Percentiles rank a stretch among this genome's conserved stretches.
These are phyloP conservation scores for Mollisiaceae sp. DNA, from an alignment of 2,329 filamentous ascomycete genomes.

Conservation along the genomic window DNA sequence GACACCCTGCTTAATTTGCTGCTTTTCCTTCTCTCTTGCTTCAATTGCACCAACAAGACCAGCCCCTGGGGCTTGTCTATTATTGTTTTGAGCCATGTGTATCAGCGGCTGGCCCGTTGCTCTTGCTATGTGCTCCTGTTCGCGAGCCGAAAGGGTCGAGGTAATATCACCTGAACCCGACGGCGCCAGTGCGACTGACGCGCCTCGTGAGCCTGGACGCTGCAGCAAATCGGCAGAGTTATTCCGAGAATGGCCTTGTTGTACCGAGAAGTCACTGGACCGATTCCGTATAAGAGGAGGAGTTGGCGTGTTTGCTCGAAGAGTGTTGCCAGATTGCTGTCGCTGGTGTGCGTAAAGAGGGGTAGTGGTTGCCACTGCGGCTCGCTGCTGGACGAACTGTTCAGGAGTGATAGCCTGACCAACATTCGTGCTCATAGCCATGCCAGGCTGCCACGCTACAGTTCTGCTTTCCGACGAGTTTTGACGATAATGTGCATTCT, in stretches of 20 bases:
- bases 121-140: conserved; percentile 87
- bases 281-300: conserved; percentile 49
- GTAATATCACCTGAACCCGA: conserved; percentile 52
- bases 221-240: conserved; percentile 54
- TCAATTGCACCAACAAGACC: conserved; percentile 82
- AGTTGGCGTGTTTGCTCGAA: conserved; percentile 48
- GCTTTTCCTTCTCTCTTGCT: conserved; percentile 77
- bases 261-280: conserved; percentile 37
- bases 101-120: conserved; percentile 79
- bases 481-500: conserved; percentile 49
- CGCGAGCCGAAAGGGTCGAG: conserved; percentile 76
- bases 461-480: conserved; percentile 64
- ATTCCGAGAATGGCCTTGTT: conserved; percentile 49
- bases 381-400: conserved; percentile 82
- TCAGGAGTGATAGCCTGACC: conserved; percentile 68
- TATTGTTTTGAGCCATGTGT: conserved; percentile 56
- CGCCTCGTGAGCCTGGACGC: conserved; percentile 64
- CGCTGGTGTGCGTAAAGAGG: conserved; percentile 66
- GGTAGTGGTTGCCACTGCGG: conserved; percentile 60
- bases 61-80: conserved; percentile 51
- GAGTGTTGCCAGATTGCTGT: conserved; percentile 55
- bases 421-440: conserved; percentile 52
- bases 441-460: conserved; percentile 80
- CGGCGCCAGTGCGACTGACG: conserved; percentile 47
- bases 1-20: conserved; percentile 70